Conservation (phyloP, 306 rosid genomes). For the Citrullus mucosospermus region DNA sequence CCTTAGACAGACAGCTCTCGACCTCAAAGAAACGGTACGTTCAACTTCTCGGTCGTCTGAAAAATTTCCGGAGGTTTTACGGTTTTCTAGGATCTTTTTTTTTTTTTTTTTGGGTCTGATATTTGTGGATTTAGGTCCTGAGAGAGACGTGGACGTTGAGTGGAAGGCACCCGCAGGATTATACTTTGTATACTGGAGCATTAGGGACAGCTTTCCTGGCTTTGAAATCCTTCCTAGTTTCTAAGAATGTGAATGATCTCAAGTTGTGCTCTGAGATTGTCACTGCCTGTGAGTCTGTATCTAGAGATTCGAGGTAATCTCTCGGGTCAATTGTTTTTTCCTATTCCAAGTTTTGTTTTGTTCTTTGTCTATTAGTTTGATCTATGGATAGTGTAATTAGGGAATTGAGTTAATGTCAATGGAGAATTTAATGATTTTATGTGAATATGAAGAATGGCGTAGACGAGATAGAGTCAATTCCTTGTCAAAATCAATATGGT, state of each 20-base stretch:
- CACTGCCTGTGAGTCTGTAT: conserved; percentile 62
- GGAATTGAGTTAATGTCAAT: neutral
- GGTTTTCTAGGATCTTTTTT: neutral
- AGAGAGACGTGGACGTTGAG: conserved; percentile 54
- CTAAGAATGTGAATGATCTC: conserved; percentile 48
- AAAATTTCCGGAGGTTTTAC: neutral
- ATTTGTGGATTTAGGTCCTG: conserved; percentile 46
- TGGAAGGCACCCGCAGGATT: conserved; percentile 47
- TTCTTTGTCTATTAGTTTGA: neutral
- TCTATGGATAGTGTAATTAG: neutral
- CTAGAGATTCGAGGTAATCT: conserved; percentile 42
- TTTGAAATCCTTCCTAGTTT: conserved; percentile 53
- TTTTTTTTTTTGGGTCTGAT: neutral
- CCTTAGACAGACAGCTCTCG: conserved; percentile 33
- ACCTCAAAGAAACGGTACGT: conserved; percentile 54
- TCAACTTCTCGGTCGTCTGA: neutral
- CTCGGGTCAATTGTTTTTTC: neutral
- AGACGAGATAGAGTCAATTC: neutral
- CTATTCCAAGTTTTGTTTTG: neutral
- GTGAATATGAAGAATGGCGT: neutral
- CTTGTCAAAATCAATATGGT: too few species aligned
- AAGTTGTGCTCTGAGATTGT: conserved; percentile 52
- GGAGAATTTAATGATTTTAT: neutral
- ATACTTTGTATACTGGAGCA: conserved; percentile 54
- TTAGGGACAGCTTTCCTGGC: conserved; percentile 67